Conservation (phyloP, 768 basidiomycete genomes). For the Amanita rimosa region DNA sequence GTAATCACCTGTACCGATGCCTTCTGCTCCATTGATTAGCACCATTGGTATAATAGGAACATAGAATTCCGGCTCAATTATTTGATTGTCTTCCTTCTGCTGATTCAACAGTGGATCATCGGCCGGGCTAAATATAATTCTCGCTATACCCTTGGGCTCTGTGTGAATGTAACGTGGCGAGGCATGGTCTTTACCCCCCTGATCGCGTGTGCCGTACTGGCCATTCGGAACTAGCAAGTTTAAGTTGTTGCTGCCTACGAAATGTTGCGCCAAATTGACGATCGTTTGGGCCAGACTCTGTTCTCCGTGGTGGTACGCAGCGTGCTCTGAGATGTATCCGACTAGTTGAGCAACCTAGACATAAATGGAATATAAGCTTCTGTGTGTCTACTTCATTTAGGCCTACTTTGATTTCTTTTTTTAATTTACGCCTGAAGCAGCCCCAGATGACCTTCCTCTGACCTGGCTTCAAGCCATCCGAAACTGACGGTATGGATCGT, state of each 20-base stretch:
- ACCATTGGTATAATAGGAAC: conserved; percentile 84
- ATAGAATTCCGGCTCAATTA: conserved; percentile 93
- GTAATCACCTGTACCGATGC: conserved; percentile 84
- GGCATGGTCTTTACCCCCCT: conserved; percentile 94
- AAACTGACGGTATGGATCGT: conserved; percentile 91
- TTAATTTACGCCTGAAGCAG: conserved; percentile 91
- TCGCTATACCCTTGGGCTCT: conserved; percentile 58
- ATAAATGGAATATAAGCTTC: background rate
- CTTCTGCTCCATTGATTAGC: conserved; percentile 89
- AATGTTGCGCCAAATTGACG: conserved; percentile 88
- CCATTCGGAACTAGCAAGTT: conserved; percentile 82
- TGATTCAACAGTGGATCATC: conserved; percentile 83
- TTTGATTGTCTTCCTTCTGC: conserved; percentile 74
- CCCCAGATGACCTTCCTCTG: conserved; percentile 96
- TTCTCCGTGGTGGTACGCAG: conserved; percentile 97
- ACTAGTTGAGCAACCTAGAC: conserved; percentile 82
- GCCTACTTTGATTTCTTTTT: conserved; percentile 78
- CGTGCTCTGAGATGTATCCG: conserved; percentile 90
- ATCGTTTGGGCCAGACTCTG: conserved; percentile 80
- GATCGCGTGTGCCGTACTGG: conserved; percentile 90
- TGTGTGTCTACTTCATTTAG: background rate
- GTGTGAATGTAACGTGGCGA: conserved; percentile 96
- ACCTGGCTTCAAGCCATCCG: conserved; percentile 94
- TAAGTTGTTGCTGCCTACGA: conserved; percentile 91
- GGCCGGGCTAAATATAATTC: conserved; percentile 65